Percentiles rank a stretch among this genome's conserved stretches.
phyloP scores from a whole-genome alignment of 805 yeast genomes.

The Nakazawaea pomicola region DNA sequence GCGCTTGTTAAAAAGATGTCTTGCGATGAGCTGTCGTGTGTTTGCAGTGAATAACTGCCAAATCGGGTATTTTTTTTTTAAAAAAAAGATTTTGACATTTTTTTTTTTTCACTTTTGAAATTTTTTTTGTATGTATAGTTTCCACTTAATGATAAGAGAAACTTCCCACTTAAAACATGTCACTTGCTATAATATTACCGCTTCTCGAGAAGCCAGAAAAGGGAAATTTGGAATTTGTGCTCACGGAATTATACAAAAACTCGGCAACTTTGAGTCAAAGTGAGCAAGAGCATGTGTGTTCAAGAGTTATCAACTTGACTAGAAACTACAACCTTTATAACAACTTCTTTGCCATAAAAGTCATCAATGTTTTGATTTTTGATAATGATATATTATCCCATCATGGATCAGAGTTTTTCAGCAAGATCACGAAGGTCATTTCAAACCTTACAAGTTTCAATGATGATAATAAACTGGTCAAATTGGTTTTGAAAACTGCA shows the following conservation, averaged over 20 bases:
- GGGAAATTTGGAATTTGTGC: slow-evolving; percentile 4
- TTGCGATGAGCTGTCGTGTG: no score
- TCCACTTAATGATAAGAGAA: no score
- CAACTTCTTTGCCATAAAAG: slow-evolving; percentile 58
- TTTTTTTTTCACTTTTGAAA: no score
- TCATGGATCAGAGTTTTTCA: slow-evolving; percentile 36
- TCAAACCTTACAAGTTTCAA: slow-evolving; percentile 33
- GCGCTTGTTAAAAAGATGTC: slow-evolving; percentile 22
- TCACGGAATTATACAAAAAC: slow-evolving; percentile 6
- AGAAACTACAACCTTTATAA: slow-evolving; percentile 37
- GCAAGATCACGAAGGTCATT: slow-evolving; percentile 35
- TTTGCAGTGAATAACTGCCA: no score
- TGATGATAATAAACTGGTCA: slow-evolving; percentile 25
- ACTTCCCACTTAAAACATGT: no score
- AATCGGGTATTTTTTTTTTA: no score
- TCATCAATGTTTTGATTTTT: slow-evolving; percentile 37
- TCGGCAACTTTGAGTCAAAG: slow-evolving; percentile 23
- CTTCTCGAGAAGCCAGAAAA: slow-evolving; percentile 6
- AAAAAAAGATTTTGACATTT: no score
- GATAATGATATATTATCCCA: slow-evolving; percentile 33
- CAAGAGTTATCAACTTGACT: slow-evolving; percentile 38
- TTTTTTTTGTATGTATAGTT: no score
- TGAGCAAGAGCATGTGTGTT: slow-evolving; percentile 45
- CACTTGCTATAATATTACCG: neutral
- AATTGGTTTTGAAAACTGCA: slow-evolving; percentile 27